phyloP scores from a whole-genome alignment of 768 basidiomycete genomes.

The Mycena capillaripes region DNA sequence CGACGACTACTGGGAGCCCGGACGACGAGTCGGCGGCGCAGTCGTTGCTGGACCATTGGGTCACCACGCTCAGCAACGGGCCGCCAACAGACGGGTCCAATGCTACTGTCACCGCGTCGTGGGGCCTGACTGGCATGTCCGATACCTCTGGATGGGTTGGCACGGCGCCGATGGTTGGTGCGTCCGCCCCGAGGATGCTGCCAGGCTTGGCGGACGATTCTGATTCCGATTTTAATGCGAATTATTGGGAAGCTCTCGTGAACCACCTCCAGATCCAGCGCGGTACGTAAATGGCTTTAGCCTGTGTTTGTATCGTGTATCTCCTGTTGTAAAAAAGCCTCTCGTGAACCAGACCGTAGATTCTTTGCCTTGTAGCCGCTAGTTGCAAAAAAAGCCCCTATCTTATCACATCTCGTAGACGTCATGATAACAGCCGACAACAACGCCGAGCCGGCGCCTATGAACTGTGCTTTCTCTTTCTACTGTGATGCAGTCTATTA shows the following conservation, averaged over 20 bases:
- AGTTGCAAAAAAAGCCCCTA: slow-evolving; percentile 10
- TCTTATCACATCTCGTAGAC: not conserved
- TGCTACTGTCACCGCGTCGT: slow-evolving; percentile 64
- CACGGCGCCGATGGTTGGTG: slow-evolving; percentile 54
- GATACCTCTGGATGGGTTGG: slow-evolving; percentile 75
- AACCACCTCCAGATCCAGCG: slow-evolving; percentile 65
- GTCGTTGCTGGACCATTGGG: slow-evolving; percentile 87
- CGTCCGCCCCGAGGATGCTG: slow-evolving; percentile 60
- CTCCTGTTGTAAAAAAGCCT: not conserved
- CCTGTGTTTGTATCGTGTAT: not conserved
- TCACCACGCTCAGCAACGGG: slow-evolving; percentile 79
- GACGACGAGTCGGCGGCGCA: slow-evolving; percentile 87
- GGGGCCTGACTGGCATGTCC: slow-evolving; percentile 70
- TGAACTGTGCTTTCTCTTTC: slow-evolving; percentile 6
- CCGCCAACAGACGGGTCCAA: slow-evolving; percentile 65
- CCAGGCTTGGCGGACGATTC: slow-evolving; percentile 67
- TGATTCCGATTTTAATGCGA: slow-evolving; percentile 87
- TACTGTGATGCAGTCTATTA: slow-evolving; percentile 83
- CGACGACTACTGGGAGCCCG: slow-evolving; percentile 79
- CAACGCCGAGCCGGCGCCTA: slow-evolving; percentile 11
- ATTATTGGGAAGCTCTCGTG: slow-evolving; percentile 87
- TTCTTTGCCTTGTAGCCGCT: no score
- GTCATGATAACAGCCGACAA: slow-evolving; percentile 13
- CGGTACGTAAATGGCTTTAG: slow-evolving; percentile 45
- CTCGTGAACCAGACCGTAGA: not conserved